phyloP scores from a whole-genome alignment of 768 basidiomycete species.

The Tulasnella calospora region DNA sequence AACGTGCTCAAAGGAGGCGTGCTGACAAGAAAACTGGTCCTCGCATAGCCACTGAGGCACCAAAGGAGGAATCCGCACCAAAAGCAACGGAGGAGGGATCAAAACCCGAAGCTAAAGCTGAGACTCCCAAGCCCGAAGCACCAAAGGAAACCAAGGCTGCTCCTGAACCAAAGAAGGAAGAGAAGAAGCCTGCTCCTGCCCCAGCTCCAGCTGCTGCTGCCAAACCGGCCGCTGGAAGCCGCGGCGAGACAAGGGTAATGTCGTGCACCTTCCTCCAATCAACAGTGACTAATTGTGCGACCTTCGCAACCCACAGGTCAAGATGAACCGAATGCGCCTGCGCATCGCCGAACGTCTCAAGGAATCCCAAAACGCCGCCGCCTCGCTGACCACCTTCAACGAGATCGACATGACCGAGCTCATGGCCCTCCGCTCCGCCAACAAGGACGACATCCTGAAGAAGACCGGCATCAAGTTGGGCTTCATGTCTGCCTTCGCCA shows the following conservation, averaged over 20 bases:
- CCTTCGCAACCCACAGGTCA: constrained; percentile 54
- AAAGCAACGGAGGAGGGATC: not conserved
- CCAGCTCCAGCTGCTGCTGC: constrained; percentile 30
- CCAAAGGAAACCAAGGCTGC: constrained; percentile 32
- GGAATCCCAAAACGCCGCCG: constrained; percentile 94
- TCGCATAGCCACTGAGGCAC: constrained; percentile 41
- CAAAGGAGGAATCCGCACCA: constrained; percentile 33
- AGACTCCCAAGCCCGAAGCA: constrained; percentile 13
- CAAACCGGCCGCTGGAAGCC: constrained; percentile 46
- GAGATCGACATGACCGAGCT: constrained; percentile 98
- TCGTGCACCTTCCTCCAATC: not conserved
- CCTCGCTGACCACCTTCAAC: constrained; percentile 97
- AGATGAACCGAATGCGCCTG: constrained; percentile 98
- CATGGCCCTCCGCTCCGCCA: constrained; percentile 86
- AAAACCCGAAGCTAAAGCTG: not conserved
- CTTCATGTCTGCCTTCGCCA: constrained; percentile 96
- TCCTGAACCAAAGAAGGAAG: constrained; percentile 37
- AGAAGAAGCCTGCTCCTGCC: constrained; percentile 37
- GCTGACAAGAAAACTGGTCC: constrained; percentile 30
- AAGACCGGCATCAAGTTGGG: constrained; percentile 93
- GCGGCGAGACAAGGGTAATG: constrained; percentile 77
- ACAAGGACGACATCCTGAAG: constrained; percentile 89
- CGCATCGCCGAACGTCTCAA: constrained; percentile 97
- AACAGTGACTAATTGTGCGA: not conserved
- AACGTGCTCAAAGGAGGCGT: constrained; percentile 17